phyloP scores from a whole-genome alignment of 768 basidiomycete genomes.

The Boletus patriciae region DNA sequence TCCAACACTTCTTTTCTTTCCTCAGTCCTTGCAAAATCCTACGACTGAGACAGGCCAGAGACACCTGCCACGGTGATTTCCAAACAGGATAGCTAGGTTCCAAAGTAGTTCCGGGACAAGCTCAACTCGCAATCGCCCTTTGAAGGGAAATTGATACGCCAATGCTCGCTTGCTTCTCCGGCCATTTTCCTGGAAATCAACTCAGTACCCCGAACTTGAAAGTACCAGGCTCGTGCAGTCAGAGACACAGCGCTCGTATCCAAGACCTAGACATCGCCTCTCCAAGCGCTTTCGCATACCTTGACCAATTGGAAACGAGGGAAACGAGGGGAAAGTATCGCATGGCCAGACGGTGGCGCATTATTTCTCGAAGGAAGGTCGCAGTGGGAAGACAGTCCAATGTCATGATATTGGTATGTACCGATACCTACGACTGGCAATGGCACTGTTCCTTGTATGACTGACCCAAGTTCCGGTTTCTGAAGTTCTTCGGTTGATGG shows the following conservation, averaged over 20 bases:
- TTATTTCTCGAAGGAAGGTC: not conserved
- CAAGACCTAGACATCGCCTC: not conserved
- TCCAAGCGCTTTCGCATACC: not conserved
- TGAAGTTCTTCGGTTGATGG: too few species aligned
- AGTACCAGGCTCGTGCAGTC: too few species aligned
- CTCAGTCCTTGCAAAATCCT: not conserved
- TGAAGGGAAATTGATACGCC: not conserved
- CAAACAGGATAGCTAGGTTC: not conserved
- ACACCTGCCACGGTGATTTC: not conserved
- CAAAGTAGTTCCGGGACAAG: not conserved
- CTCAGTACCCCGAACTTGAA: not conserved
- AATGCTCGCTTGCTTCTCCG: not conserved
- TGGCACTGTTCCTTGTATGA: too few species aligned
- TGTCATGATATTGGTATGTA: not conserved
- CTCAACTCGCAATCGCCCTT: not conserved
- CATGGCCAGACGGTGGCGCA: not conserved
- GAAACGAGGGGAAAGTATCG: rapidly evolving
- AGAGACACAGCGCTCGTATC: not conserved
- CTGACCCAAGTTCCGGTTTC: not conserved
- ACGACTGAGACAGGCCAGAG: not conserved
- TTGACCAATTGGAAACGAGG: not conserved
- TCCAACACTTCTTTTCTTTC: not conserved
- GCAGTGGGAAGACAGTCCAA: not conserved
- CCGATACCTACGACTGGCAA: too few species aligned
- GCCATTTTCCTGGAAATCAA: not conserved